Percentiles rank a stretch among this genome's conserved stretches.
Evolutionary conservation across 140 eudicot species (phyloP).

Genomic region (Cichorium intybus): DNA sequence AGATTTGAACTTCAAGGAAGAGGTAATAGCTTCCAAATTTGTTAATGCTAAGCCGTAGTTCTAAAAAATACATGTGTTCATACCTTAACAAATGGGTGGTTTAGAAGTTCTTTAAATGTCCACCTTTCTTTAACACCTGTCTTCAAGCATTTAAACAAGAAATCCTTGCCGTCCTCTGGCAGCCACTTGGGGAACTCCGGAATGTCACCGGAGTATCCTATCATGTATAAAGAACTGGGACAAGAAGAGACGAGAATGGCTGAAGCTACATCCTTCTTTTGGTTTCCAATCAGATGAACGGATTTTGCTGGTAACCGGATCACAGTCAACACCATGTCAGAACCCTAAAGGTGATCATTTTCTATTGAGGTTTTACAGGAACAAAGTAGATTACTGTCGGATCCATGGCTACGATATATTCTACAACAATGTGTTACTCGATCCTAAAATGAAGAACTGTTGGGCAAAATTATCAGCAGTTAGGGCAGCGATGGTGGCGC

Average conservation of each 20-base stretch:
- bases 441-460: constrained; percentile 15
- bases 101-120: no score
- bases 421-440: constrained; percentile 31
- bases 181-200: no score
- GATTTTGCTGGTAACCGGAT: constrained; percentile 44
- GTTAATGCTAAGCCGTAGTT: no score
- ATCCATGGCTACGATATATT: no score
- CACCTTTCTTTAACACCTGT: no score
- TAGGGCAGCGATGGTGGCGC: constrained; percentile 41
- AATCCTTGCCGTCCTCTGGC: no score
- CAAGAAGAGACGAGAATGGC: constrained; percentile 43
- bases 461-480: constrained; percentile 35
- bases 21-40: not conserved
- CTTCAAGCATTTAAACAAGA: no score
- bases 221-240: constrained; percentile 60
- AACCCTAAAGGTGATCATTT: constrained; percentile 26
- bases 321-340: constrained; percentile 32
- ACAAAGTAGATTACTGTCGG: constrained; percentile 32
- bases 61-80: no score
- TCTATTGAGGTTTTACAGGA: constrained; percentile 17
- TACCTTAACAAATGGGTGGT: no score
- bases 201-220: no score
- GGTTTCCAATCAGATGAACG: constrained; percentile 22
- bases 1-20: not conserved
- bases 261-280: constrained; percentile 38